A percentile compares a stretch with the other conserved stretches of the same genome.
phyloP scores from a whole-genome alignment of 371 early-diverging fungal genomes.

The Rhizopus stolonifer region DNA sequence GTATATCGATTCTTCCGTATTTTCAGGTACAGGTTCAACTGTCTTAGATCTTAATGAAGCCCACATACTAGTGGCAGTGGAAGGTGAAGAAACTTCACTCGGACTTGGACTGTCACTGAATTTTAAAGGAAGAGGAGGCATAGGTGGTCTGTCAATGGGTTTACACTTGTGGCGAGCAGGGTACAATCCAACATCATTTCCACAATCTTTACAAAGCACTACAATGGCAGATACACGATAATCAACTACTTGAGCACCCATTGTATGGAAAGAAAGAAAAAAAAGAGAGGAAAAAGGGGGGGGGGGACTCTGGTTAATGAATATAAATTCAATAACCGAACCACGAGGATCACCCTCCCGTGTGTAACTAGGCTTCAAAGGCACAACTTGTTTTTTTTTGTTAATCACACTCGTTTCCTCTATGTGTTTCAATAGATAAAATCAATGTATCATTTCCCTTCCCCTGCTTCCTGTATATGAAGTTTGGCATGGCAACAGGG shows the following conservation, averaged over 20 bases:
- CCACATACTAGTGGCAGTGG: conserved; percentile 9
- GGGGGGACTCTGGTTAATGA: not conserved
- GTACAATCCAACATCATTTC: conserved; percentile 67
- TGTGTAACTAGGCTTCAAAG: not conserved
- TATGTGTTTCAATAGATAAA: too few relatives aligned
- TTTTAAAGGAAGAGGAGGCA: conserved; percentile 40
- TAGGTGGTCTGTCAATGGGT: conserved; percentile 42
- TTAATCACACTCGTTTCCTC: too few relatives aligned
- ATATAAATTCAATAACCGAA: conserved; percentile 3
- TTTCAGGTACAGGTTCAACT: conserved; percentile 8
- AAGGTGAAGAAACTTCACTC: conserved; percentile 1
- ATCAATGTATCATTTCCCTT: too few relatives aligned
- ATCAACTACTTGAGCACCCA: conserved; percentile 55
- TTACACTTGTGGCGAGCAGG: conserved; percentile 68
- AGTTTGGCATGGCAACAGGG: too few relatives aligned
- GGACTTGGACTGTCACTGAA: conserved; percentile 16
- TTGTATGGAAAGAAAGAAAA: conserved; percentile 13
- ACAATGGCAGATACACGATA: conserved; percentile 66
- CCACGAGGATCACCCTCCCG: conserved; percentile 18
- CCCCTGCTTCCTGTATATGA: too few relatives aligned
- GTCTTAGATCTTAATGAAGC: conserved; percentile 21
- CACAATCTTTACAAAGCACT: conserved; percentile 69
- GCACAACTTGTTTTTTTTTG: too few relatives aligned
- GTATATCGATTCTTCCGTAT: conserved; percentile 42
- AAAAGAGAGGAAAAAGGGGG: conserved; percentile 10